A percentile compares a stretch with the other conserved stretches of the same genome.
phyloP scores from a whole-genome alignment of 2,329 filamentous ascomycete genomes.

The Graphium sp. region DNA sequence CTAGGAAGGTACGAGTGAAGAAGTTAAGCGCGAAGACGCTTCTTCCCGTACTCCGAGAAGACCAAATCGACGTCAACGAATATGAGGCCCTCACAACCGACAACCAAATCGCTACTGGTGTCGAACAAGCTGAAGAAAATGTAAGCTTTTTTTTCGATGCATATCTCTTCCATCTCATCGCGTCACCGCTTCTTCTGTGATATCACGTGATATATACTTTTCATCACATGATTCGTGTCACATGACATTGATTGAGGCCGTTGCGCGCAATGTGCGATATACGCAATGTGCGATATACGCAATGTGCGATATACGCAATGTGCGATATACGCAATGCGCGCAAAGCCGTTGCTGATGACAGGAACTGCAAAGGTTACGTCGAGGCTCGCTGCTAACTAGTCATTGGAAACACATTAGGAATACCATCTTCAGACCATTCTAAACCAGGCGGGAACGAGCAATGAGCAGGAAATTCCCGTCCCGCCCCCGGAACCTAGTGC shows the following conservation, averaged over 20 bases:
- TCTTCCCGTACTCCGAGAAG: constrained; percentile 73
- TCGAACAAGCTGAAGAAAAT: constrained; percentile 94
- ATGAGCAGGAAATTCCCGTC: constrained; percentile 47
- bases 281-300: too few relatives aligned
- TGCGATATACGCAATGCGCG: too few relatives aligned
- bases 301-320: too few relatives aligned
- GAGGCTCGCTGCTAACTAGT: too few relatives aligned
- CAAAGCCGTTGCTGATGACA: too few relatives aligned
- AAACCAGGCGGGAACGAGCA: constrained; percentile 34
- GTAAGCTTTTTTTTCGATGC: constrained; percentile 42
- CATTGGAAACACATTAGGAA: too few relatives aligned
- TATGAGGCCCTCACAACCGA: constrained; percentile 76
- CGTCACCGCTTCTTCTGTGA: constrained; percentile 7
- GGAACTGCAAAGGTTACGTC: too few relatives aligned
- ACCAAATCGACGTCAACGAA: constrained; percentile 72
- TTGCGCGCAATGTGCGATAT: too few relatives aligned
- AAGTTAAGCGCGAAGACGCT: constrained; percentile 87
- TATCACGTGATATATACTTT: constrained; percentile 12
- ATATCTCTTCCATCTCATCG: constrained; percentile 5
- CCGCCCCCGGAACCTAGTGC: constrained; percentile 46
- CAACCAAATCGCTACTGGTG: constrained; percentile 83
- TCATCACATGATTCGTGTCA: constrained; percentile 23
- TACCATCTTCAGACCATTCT: constrained; percentile 82
- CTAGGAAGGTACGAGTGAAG: constrained; percentile 62
- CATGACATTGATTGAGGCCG: constrained; percentile 7